Percentiles rank a stretch among this genome's conserved stretches.
phyloP scores from a whole-genome alignment of 208 protist genomes.

The Novymonas esmeraldas region DNA sequence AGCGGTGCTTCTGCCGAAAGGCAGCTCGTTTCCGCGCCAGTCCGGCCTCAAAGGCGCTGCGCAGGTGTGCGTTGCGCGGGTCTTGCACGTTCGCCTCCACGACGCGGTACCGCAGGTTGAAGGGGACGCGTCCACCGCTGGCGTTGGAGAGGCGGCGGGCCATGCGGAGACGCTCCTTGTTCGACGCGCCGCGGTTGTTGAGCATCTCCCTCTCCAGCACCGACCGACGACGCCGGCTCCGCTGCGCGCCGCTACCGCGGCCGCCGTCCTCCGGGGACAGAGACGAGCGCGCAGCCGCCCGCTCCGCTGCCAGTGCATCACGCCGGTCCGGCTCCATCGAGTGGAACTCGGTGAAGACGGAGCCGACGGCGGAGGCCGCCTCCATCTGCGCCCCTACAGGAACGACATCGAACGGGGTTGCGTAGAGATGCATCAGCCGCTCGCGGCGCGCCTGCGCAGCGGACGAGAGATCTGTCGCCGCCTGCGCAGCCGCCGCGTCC shows the following conservation, averaged over 20 bases:
- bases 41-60: slow-evolving; percentile 52
- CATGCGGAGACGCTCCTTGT: slow-evolving; percentile 59
- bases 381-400: slow-evolving; percentile 71
- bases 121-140: slow-evolving; percentile 79
- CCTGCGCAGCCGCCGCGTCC: neutral
- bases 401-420: slow-evolving; percentile 66
- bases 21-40: slow-evolving; percentile 62
- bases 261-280: slow-evolving; percentile 8
- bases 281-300: slow-evolving; percentile 20
- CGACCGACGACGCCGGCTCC: slow-evolving; percentile 35
- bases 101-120: slow-evolving; percentile 86
- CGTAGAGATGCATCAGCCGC: slow-evolving; percentile 73
- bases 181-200: slow-evolving; percentile 67
- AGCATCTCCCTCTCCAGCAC: slow-evolving; percentile 61
- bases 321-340: slow-evolving; percentile 54
- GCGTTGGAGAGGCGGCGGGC: slow-evolving; percentile 70
- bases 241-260: neutral
- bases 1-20: slow-evolving; percentile 40
- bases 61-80: slow-evolving; percentile 53
- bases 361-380: slow-evolving; percentile 53
- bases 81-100: slow-evolving; percentile 84
- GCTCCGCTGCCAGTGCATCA: slow-evolving; percentile 15
- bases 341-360: slow-evolving; percentile 80
- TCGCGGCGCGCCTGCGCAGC: slow-evolving; percentile 15
- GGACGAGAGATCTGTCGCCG: neutral